Evolutionary conservation across 257 asterid genomes (phyloP).

Genomic region (Petunia secreta): DNA sequence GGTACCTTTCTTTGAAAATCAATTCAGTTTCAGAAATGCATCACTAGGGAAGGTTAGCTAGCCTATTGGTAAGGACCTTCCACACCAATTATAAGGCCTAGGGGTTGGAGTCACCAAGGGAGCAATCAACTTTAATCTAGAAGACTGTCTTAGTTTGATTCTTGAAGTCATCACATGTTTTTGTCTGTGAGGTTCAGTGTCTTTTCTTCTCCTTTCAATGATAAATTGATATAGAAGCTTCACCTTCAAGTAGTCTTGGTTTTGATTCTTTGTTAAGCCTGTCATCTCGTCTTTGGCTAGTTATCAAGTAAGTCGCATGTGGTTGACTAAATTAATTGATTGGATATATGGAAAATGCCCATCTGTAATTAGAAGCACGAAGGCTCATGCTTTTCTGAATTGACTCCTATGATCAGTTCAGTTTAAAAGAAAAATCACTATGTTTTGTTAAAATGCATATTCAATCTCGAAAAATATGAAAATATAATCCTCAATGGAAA

Average conservation of each 20-base stretch:
- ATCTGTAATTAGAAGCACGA: neutral
- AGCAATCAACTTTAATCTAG: neutral
- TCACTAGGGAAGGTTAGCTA: neutral
- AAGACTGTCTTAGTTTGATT: neutral
- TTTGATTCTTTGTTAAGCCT: slow-evolving; percentile 10
- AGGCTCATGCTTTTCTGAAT: slow-evolving; percentile 3
- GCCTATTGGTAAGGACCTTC: neutral
- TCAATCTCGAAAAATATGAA: neutral
- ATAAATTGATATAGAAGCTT: slow-evolving; percentile 1
- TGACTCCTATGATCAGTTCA: neutral
- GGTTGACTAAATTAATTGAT: neutral
- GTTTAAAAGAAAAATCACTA: neutral
- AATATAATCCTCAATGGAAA: slow-evolving; percentile 5
- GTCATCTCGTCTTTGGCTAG: neutral
- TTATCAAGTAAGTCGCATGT: neutral
- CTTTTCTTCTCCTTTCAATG: neutral
- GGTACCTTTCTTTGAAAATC: neutral
- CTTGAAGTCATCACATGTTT: neutral
- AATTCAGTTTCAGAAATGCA: neutral
- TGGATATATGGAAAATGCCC: neutral
- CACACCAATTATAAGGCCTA: neutral
- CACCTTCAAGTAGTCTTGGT: neutral
- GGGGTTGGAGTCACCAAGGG: neutral
- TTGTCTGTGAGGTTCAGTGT: neutral
- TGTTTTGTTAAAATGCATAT: neutral